Evolutionary conservation across 202 grass and related monocot genomes (phyloP).

Genomic region (Eragrostis tef): DNA sequence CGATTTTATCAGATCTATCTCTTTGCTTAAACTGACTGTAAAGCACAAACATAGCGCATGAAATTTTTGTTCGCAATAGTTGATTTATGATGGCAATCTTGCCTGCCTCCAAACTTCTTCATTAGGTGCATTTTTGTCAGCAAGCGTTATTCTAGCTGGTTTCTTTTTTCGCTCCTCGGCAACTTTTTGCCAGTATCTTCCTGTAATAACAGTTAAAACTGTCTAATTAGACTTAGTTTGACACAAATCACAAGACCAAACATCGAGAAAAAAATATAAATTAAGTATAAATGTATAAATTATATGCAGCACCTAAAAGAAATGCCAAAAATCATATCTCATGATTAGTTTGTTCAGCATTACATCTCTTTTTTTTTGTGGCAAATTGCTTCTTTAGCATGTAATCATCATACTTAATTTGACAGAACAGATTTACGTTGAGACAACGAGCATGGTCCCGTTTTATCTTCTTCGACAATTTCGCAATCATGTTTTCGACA

Average conservation of each 20-base stretch:
- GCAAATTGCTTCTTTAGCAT: background rate
- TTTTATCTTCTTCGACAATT: background rate
- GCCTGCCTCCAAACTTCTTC: slow-evolving; percentile 98
- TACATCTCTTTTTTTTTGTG: background rate
- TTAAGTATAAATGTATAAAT: slow-evolving; percentile 15
- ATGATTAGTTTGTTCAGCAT: background rate
- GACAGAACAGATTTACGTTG: background rate
- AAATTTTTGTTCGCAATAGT: background rate
- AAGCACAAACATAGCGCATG: slow-evolving; percentile 15
- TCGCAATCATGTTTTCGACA: background rate
- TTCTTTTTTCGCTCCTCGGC: slow-evolving; percentile 87
- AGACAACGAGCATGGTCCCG: background rate
- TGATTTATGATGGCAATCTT: slow-evolving; percentile 42
- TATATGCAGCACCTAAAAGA: background rate
- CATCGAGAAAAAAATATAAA: slow-evolving; percentile 13
- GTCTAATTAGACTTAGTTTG: slow-evolving; percentile 15
- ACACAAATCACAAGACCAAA: slow-evolving; percentile 7
- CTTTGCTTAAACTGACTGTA: slow-evolving; percentile 35
- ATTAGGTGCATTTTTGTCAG: slow-evolving; percentile 99
- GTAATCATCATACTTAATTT: slow-evolving; percentile 16
- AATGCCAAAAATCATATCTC: background rate
- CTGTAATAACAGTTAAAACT: slow-evolving; percentile 54
- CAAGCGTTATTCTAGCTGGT: slow-evolving; percentile 86
- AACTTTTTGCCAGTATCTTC: slow-evolving; percentile 92
- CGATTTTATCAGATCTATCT: slow-evolving; percentile 42